Evolutionary conservation across 768 basidiomycete genomes (phyloP), one percentile per base, ranked within the genome.

Genomic region (Pleurotus cornucopiae): DNA sequence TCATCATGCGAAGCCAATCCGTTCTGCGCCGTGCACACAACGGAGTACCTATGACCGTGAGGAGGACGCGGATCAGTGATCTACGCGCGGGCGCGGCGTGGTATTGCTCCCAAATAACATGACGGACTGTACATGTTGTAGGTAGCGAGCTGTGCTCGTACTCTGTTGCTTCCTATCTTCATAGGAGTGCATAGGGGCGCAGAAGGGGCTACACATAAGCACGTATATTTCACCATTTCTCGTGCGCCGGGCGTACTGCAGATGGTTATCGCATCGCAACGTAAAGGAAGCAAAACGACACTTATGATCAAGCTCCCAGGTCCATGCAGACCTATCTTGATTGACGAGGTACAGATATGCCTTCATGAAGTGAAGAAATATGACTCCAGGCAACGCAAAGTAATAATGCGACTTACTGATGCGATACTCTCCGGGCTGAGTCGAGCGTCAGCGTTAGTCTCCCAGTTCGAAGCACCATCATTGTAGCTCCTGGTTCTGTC

Each of bases 281-380:
- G 21, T 20, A 13, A 3, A 34, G 6, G 26, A 43, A 44, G 20
- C 16, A 49, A 21, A 18, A 7, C 2, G 41, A 14, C n/a, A 71
- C 87, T 73, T 63, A 89, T 88, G 72, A 60, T 91, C 89, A 25
- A 91, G 74, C 64, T 91, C 89, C 87, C 88, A 91, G 6, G 86
- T 85, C 85, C 81, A 88, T 5, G 85, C 79, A 40, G 86, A 86
- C 25, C 81, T 76, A 52, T 88, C 85, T 69, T 90, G 89, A 49
- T 82, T 78, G 5, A 73, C 78, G 16, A 91, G 80, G 64, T 80
- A 81, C 34, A 87, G 69, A 62, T 89, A 89, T 1, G 84, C 70
- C 88, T 90, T 58, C 7, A 49, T 16, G 23, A 13, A n/a, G 7
- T 20, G 6, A 18, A 2, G 25, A 34, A 55, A 7, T 16, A 21